Base-by-base conservation (phyloP, 106 monocot genomes). In the Ottelia alismoides region DNA sequence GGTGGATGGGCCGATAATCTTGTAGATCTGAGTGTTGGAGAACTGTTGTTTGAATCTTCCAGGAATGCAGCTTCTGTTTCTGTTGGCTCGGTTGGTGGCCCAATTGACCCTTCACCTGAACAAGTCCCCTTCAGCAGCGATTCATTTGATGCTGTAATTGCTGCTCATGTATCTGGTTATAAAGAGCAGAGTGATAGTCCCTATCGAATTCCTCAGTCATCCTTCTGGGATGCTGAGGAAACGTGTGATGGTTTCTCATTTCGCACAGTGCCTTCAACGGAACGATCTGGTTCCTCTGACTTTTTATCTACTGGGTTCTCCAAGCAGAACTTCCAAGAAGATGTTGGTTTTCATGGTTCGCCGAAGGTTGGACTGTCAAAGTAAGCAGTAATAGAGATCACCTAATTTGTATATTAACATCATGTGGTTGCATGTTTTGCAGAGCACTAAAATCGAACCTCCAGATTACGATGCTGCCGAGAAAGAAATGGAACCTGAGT, bases 211-310 rank as follows among this genome's bases (percentile, higher is more conserved):
- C 56, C 81, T 31, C 70, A 62, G 17, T 17, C 64, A 31, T 81
- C 78, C 1, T 64, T 98, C 45, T 85, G 75, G 71, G 72, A 79
- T 71, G 82, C 71, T 22, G 98, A 98, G 62, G 98, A 98, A 70
- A 90, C 98, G 3, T 82, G 98, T 57, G 98, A 98, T 61, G 98
- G 60, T 28, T 90, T 98, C 53, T 85, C 85, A 23, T 98, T 96
- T 71, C 21, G 31, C 44, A 32, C 17, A 44, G 21, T 30, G 45
- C 51, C 62, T 21, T 25, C n/a, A n/a, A n/a, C n/a, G n/a, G n/a
- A n/a, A n/a, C n/a, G n/a, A n/a, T n/a, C n/a, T n/a, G n/a, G n/a
- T n/a, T n/a, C n/a, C n/a, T n/a, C n/a, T n/a, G n/a, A n/a, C n/a
- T n/a, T n/a, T n/a, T n/a, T n/a, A n/a, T n/a, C 40, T 16, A 43